Percentiles rank a stretch among this genome's conserved stretches.
phyloP scores from a whole-genome alignment of 2,329 filamentous ascomycete species.

The Epichloe aotearoae region DNA sequence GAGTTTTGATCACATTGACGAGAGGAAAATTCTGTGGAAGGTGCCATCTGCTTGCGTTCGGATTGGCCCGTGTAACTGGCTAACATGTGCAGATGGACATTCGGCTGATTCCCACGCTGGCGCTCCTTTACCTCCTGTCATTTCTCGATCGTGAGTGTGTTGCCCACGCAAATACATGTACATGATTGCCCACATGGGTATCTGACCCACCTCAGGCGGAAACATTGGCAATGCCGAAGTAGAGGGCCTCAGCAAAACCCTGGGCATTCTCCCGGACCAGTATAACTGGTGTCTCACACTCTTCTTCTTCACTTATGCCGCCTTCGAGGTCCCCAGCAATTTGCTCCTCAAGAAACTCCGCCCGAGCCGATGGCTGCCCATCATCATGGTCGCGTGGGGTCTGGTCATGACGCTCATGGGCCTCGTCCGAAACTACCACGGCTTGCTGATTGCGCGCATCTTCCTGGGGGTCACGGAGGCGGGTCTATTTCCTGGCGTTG shows the following conservation, averaged over 20 bases:
- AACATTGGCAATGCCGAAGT: conserved; percentile 59
- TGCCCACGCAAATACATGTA: not conserved
- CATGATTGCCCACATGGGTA: no score
- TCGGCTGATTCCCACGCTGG: conserved; percentile 47
- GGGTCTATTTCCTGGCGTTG: conserved; percentile 52
- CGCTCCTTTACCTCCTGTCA: conserved; percentile 53
- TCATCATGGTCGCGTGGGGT: conserved; percentile 56
- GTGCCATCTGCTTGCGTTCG: conserved; percentile 13
- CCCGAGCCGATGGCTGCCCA: conserved; percentile 61
- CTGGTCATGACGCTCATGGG: conserved; percentile 38
- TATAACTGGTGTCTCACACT: conserved; percentile 60
- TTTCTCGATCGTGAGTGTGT: conserved; percentile 46
- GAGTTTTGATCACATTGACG: conserved; percentile 12
- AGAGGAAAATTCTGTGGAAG: conserved; percentile 47
- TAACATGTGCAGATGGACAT: conserved; percentile 30
- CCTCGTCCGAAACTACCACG: conserved; percentile 34
- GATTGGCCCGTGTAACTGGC: not conserved
- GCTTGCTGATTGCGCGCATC: conserved; percentile 37
- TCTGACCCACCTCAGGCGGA: conserved; percentile 24
- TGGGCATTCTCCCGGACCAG: conserved; percentile 46
- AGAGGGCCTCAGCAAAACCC: conserved; percentile 37
- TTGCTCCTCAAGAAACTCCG: conserved; percentile 60
- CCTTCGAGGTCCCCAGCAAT: conserved; percentile 68
- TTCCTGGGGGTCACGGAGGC: conserved; percentile 54
- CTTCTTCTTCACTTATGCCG: conserved; percentile 68